Conservation (phyloP, 139 green algal genomes). For the Coelastrella sp. region DNA sequence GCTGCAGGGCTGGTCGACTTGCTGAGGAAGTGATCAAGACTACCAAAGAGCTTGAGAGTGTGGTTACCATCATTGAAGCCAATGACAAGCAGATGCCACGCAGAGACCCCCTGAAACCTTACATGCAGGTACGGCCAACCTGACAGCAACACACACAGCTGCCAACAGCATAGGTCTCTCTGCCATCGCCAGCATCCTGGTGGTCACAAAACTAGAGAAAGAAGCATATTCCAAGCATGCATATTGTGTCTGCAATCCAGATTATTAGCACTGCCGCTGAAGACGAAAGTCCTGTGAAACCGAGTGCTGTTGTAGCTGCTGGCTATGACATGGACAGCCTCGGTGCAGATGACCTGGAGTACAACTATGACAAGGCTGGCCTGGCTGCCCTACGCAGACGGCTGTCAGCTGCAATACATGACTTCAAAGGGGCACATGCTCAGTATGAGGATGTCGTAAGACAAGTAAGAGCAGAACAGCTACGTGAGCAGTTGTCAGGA, state of each 20-base stretch:
- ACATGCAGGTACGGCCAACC: conserved; percentile 86
- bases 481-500: background rate
- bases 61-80: conserved; percentile 72
- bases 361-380: conserved; percentile 44
- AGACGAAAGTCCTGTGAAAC: conserved; percentile 69
- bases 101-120: conserved; percentile 74
- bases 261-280: conserved; percentile 38
- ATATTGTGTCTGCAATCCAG: background rate
- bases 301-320: conserved; percentile 49
- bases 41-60: conserved; percentile 72
- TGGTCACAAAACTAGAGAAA: too few relatives aligned
- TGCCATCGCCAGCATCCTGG: too few relatives aligned
- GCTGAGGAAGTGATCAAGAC: conserved; percentile 62
- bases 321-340: conserved; percentile 53
- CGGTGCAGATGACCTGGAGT: conserved; percentile 72
- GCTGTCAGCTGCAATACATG: conserved; percentile 47
- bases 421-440: conserved; percentile 52
- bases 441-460: conserved; percentile 75
- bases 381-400: conserved; percentile 59
- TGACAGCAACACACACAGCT: too few relatives aligned
- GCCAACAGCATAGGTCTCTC: too few relatives aligned
- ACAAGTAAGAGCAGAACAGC: background rate
- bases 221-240: too few relatives aligned
- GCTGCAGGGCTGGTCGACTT: conserved; percentile 60
- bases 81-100: conserved; percentile 81